Evolutionary conservation across 2,329 filamentous ascomycete genomes (phyloP), one percentile per base, ranked within the genome.

Genomic region (Ascochyta viciae-villosae): DNA sequence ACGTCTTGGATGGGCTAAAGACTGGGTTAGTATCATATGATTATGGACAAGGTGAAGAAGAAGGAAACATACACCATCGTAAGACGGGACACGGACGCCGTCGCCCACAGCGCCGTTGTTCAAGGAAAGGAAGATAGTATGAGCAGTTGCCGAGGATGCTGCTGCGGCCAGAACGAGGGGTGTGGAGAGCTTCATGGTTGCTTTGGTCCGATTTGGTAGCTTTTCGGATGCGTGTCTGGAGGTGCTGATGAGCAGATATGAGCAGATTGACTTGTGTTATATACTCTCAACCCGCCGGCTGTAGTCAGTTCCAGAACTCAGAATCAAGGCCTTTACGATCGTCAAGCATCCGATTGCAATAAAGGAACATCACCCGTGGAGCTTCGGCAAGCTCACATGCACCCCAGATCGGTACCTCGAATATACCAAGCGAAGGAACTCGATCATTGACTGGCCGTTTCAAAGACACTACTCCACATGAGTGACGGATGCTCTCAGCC

Each of bases 1-100:
- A 86, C 84, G 63, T 87, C 81, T 19, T 75, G 78, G 69, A 85
- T 81, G 50, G 83, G 84, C 64, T 62, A 77, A 9, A 9, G 1
- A 69, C 2, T 76, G 71, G 58, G 59, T 50, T 16, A 10, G 10
- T 26, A 1, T 23, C 12, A 13, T 29, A 12, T 13, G 13, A 15
- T 5, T 4, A 12, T 31, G 12, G 12, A 26, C 4, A 2, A 35
- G 34, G 29, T 19, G 15, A 7, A 13, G 5, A 24, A 9, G 6
- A 31, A 16, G 33, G 6, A 34, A 7, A 61, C 65, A 4, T 62
- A 72, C 70, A 8, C 71, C 71, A 54, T 74, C 71, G 54, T 74
- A 74, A 0, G 63, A 61, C 10, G 83, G 83, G 1, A 81, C 80
- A 29, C 83, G 80, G 49, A 86, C 81, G 29, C 77, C 82, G 10